Evolutionary conservation across 345 rosid species (phyloP), one percentile per base, ranked within the genome.

Genomic region (Pelargonium nanum): DNA sequence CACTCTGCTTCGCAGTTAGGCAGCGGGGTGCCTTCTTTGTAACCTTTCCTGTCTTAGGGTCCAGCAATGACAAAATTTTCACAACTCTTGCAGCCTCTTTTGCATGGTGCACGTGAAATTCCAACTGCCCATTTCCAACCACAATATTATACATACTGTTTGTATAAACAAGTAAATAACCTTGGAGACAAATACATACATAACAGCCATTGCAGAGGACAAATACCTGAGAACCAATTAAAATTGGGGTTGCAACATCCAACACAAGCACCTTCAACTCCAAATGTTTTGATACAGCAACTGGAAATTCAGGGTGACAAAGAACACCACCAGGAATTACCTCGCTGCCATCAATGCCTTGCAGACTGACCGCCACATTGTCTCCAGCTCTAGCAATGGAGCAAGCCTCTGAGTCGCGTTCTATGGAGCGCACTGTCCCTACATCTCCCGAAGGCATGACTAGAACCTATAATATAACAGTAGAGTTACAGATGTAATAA

Each of bases 281-380:
- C 75, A 90, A 67, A 76, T 66, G 93, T 55, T 74, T 70, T 53
- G 95, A 82, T 59, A 82, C 73, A 20, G 91, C 64, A 66, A 88
- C 85, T 3, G 95, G 96, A 61, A 71, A 90, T 75, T 83, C 93
- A 15, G 96, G 96, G 75, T 94, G 99, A 66, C 97, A 90, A 56
- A 90, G 69, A 12, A 86, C 95, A 60, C 85, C 99, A 24, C 99
- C 97, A 63, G 97, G 79, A 71, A 86, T 81, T 51, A 83, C 87
- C 66, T 72, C 62, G 68, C 65, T 81, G 32, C 69, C 85, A 58
- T 90, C 97, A 21, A 94, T 66, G 56, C 97, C 96, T 58, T 69
- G 82, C 68, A 94, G 83, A 74, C 72, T 75, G 56, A 84, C 78
- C 22, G 81, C 76, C 55, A 85, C 87, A 45, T 78, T 86, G 76